phyloP scores from a whole-genome alignment of 345 rosid species.

The Mercurialis annua region DNA sequence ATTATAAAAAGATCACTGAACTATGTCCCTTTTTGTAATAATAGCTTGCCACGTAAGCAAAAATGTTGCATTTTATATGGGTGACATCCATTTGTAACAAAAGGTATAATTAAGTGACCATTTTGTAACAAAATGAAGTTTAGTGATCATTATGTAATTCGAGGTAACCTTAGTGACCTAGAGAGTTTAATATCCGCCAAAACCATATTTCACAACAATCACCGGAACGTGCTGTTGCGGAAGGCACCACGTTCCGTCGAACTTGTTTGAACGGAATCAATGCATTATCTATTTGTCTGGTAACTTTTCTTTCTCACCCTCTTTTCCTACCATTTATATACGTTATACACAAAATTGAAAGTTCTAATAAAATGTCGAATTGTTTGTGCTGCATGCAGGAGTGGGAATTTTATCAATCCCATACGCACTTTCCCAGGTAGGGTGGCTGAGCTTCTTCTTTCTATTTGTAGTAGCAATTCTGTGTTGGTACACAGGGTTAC shows the following conservation, averaged over 20 bases:
- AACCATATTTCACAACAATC: conserved; percentile 23
- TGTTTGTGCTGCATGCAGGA: conserved; percentile 30
- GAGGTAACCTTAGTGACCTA: no score
- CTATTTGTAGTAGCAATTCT: conserved; percentile 48
- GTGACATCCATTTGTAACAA: no score
- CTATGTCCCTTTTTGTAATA: no score
- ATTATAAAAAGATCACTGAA: no score
- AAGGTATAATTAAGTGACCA: no score
- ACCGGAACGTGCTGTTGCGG: conserved; percentile 24
- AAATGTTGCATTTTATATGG: no score
- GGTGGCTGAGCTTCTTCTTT: conserved; percentile 52
- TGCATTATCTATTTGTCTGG: conserved; percentile 61
- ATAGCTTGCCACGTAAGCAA: no score
- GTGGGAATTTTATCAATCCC: conserved; percentile 65
- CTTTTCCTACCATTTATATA: neutral
- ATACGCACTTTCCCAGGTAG: conserved; percentile 61
- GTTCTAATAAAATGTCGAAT: no score
- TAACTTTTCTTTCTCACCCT: conserved; percentile 9
- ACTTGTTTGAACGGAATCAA: conserved; percentile 75
- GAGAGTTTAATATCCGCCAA: no score
- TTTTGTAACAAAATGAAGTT: no score
- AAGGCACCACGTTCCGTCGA: conserved; percentile 52
- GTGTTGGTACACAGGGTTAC: conserved; percentile 63
- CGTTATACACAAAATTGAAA: neutral
- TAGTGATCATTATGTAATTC: no score